Evolutionary conservation across 148 eudicot genomes (phyloP).

Genomic region (Camellia granthamiana): DNA sequence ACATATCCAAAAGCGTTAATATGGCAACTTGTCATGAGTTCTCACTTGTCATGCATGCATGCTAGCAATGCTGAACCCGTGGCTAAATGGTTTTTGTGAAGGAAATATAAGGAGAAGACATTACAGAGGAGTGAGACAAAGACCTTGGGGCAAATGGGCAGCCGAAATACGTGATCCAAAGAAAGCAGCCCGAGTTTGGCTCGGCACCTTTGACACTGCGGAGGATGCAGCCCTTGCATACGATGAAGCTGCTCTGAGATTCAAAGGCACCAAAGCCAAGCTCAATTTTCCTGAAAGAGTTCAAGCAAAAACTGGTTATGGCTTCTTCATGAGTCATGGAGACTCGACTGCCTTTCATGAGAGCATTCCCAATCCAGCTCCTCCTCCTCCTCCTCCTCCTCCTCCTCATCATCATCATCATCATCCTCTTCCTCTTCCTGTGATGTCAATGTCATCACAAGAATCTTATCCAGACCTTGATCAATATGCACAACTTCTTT

Average conservation of each 20-base stretch:
- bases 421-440: background rate
- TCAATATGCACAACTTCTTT: constrained; percentile 58
- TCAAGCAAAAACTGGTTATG: constrained; percentile 21
- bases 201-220: constrained; percentile 54
- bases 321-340: background rate
- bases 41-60: background rate
- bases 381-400: background rate
- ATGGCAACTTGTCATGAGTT: too few species aligned
- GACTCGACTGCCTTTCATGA: background rate
- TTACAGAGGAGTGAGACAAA: constrained; percentile 53
- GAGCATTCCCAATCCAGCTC: background rate
- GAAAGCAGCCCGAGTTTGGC: constrained; percentile 58
- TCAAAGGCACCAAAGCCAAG: constrained; percentile 59
- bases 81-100: background rate
- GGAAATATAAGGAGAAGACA: constrained; percentile 26
- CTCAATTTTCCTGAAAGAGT: constrained; percentile 53
- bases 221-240: constrained; percentile 57
- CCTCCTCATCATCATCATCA: background rate
- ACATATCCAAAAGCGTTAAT: too few species aligned
- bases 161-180: constrained; percentile 58
- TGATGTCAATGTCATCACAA: constrained; percentile 9
- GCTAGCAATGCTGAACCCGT: background rate
- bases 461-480: constrained; percentile 34
- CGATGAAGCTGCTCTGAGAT: constrained; percentile 51
- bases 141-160: constrained; percentile 70